Evolutionary conservation across 2,329 filamentous ascomycete genomes (phyloP), one percentile per base, ranked within the genome.

Genomic region (Exophiala phaeomuriformis): DNA sequence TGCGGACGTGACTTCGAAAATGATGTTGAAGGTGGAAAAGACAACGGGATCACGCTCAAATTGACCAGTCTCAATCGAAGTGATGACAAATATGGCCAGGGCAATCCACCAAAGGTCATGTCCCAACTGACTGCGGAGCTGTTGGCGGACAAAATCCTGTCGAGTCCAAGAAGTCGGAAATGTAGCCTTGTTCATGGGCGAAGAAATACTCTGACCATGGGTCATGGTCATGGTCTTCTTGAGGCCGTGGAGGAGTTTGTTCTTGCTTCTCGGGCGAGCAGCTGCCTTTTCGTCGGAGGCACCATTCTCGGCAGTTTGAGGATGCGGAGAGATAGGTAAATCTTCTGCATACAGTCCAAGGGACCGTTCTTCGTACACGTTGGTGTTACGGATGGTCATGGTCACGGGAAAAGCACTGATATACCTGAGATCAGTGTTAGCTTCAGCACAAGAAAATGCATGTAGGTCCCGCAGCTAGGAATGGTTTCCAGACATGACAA

Each of bases 401-500:
- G 93, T 91, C 63, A 97, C 95, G 3, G 91, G 91, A 63, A 95
- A 95, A 55, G 96, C 88, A 53, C 90, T 95, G 58, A 97, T 95
- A 70, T 97, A 41, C 39, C 39, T 41, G 39, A 10, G 10, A 10
- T 27, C 4, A 5, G n/a, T 8, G 36, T 4, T 8, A 39, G 6
- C 12, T 41, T 19, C 19, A 19, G 19, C 19, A 19, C 19, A 19
- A 19, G 19, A 19, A 19, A 19, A 19, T 19, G 19, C 19, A 19
- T 19, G 19, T 19, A 19, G 19, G 19, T 2, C 19, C 19, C 19
- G 19, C 19, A 19, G 19, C 19, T 19, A 19, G 19, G 19, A 19
- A 19, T 19, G 19, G 19, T 19, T 19, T 19, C 19, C 19, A 19
- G 19, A 19, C 19, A 19, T 19, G 19, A 1, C 19, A 19, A 19